phyloP scores from a whole-genome alignment of 2,329 filamentous ascomycete genomes.

The Malbranchea cinnamomea region DNA sequence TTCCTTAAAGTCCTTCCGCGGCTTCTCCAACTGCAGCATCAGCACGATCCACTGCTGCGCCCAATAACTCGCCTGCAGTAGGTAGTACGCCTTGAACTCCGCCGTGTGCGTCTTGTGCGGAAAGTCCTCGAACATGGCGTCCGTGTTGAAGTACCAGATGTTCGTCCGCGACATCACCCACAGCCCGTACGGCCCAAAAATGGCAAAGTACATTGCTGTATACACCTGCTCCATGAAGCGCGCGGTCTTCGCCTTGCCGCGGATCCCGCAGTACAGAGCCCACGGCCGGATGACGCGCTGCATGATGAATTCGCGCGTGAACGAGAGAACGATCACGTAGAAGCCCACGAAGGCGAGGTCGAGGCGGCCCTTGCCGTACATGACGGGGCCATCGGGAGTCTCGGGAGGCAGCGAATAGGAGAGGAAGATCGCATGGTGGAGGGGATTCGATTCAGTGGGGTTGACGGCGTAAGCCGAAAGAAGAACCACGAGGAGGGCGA shows the following conservation, averaged over 20 bases:
- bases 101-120: slow-evolving; percentile 70
- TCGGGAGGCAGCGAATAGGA: slow-evolving; percentile 61
- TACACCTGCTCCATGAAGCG: slow-evolving; percentile 96
- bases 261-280: slow-evolving; percentile 54
- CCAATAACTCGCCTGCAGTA: slow-evolving; percentile 92
- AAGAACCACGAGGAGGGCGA: slow-evolving; percentile 50
- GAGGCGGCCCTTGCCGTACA: slow-evolving; percentile 80
- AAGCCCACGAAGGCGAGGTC: slow-evolving; percentile 80
- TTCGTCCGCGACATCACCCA: slow-evolving; percentile 86
- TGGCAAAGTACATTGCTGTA: slow-evolving; percentile 75
- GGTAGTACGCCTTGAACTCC: slow-evolving; percentile 86
- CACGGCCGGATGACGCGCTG: slow-evolving; percentile 70
- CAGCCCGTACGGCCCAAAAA: slow-evolving; percentile 69
- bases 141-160: slow-evolving; percentile 90
- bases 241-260: slow-evolving; percentile 59
- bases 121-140: slow-evolving; percentile 77
- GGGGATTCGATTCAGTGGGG: slow-evolving; percentile 61
- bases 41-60: slow-evolving; percentile 84
- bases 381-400: slow-evolving; percentile 34
- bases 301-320: slow-evolving; percentile 93
- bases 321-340: slow-evolving; percentile 78
- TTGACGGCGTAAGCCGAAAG: slow-evolving; percentile 57
- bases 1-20: slow-evolving; percentile 88
- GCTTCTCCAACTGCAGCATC: slow-evolving; percentile 77
- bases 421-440: slow-evolving; percentile 74